Base-by-base conservation (phyloP, 257 asterid species). In the Lantana camara region DNA sequence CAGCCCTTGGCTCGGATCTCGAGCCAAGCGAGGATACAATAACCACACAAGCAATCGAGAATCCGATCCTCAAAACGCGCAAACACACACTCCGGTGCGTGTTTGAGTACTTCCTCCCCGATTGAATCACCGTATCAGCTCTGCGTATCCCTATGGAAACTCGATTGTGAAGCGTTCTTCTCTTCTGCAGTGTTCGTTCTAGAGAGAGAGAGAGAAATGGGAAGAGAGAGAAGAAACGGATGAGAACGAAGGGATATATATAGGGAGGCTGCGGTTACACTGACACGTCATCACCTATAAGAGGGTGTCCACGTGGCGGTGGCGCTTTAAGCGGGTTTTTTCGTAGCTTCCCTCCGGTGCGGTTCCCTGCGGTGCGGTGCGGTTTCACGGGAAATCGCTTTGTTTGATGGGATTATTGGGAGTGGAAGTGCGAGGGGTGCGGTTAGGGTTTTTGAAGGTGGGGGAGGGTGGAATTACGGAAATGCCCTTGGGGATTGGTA, bases 1-100 rank as follows among this genome's bases (percentile, higher is more conserved):
- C 85, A 17, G 79, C 68, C 47, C 88, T 85, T 87, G 92, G 93
- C 95, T 80, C 96, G 91, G 96, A 83, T 86, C 91, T 86, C 93
- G 98, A 92, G 96, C 92, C 96, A 91, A 91, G 89, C 74, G 79
- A 75, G 90, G 83, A 69, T 15, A 52, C 13, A 66, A 23, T 27
- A 32, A 65, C 73, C 57, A 7, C 51, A 74, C 78, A 64, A 72
- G 67, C 85, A 81, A 81, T 75, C 78, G 73, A 71, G 41, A 54
- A 17, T 64, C 77, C 65, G 78, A 71, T 81, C 85, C 63, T 37
- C 73, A 15, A 24, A 55, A 75, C 67, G 52, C 72, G 63, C 77
- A 42, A 66, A 30, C 46, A 69, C 79, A 70, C 75, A 74, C 80
- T 10, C 69, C 11, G 51, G 65, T 64, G 72, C 56, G 75, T 34